Percentiles rank a stretch among this genome's conserved stretches.
Evolutionary conservation across 202 grass and related monocot species (phyloP).

Genomic region (Digitaria exilis): DNA sequence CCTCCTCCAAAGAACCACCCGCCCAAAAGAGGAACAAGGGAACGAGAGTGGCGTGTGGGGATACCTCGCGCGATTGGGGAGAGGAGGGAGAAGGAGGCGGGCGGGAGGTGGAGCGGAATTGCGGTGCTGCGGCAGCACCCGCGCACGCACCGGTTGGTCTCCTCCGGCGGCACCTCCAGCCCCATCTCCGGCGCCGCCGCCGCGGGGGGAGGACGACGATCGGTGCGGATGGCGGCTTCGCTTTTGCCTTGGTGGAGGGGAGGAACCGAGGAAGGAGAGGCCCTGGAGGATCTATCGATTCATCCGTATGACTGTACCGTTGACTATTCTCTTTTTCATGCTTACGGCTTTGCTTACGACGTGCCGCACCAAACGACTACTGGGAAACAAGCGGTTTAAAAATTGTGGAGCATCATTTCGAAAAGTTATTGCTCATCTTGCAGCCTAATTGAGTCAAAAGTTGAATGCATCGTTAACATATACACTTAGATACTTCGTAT

Average conservation of each 20-base stretch:
- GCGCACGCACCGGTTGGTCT: constrained; percentile 81
- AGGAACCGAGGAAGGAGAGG: not conserved
- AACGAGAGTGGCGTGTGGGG: not conserved
- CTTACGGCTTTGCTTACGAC: too few relatives aligned
- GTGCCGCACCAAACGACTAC: too few relatives aligned
- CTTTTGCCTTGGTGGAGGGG: not conserved
- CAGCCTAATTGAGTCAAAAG: too few relatives aligned
- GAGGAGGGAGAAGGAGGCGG: constrained; percentile 75
- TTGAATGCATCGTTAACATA: too few relatives aligned
- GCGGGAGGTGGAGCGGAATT: constrained; percentile 79
- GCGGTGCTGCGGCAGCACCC: constrained; percentile 80
- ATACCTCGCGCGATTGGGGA: constrained; percentile 84
- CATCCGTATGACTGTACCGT: too few relatives aligned
- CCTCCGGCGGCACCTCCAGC: constrained; percentile 52
- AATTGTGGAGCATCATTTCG: too few relatives aligned
- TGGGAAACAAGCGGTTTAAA: too few relatives aligned
- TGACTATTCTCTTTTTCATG: too few relatives aligned
- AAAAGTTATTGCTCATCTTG: too few relatives aligned
- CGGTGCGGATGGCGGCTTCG: not conserved
- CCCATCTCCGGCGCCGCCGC: constrained; percentile 29
- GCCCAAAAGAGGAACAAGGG: not conserved
- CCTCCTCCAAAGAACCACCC: not conserved
- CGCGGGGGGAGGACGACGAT: not conserved
- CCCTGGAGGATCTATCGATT: too few relatives aligned
- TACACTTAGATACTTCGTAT: too few relatives aligned